Percentiles rank a stretch among this genome's conserved stretches.
Evolutionary conservation across 2,329 filamentous ascomycete species (phyloP).

Genomic region (Didymella pinodella): DNA sequence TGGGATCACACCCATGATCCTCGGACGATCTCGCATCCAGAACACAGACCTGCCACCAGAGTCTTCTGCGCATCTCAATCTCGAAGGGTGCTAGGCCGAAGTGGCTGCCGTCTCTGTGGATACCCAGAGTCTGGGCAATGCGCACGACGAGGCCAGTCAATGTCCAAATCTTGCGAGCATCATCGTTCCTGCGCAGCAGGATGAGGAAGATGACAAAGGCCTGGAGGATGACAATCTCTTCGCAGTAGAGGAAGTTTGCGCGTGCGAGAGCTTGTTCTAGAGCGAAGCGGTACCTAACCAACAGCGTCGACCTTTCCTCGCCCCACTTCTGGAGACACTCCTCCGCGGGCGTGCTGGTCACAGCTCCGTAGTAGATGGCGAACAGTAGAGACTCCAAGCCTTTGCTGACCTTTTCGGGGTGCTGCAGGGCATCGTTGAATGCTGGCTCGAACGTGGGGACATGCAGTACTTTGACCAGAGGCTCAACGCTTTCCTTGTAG

Average conservation of each 20-base stretch:
- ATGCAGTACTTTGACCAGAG: constrained; percentile 75
- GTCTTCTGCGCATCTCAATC: constrained; percentile 65
- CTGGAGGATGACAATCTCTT: constrained; percentile 69
- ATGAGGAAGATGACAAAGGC: constrained; percentile 69
- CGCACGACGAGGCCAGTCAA: constrained; percentile 66
- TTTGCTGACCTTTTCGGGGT: constrained; percentile 66
- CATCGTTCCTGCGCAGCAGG: constrained; percentile 60
- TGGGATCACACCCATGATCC: constrained; percentile 69
- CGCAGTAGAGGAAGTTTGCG: constrained; percentile 68
- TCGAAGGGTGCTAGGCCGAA: constrained; percentile 67
- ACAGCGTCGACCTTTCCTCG: constrained; percentile 59
- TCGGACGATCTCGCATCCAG: constrained; percentile 68
- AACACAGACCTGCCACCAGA: constrained; percentile 68
- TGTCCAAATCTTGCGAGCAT: constrained; percentile 64
- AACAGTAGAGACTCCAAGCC: constrained; percentile 67
- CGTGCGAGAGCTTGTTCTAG: constrained; percentile 70
- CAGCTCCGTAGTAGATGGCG: constrained; percentile 66
- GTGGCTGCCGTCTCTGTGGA: constrained; percentile 66
- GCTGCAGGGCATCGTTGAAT: constrained; percentile 67
- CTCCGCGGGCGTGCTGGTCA: constrained; percentile 59
- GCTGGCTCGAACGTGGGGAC: constrained; percentile 70
- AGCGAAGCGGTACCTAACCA: constrained; percentile 67
- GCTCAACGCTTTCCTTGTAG: constrained; percentile 77
- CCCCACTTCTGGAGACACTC: constrained; percentile 60
- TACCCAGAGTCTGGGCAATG: constrained; percentile 66